Base-by-base conservation (phyloP, 2,329 filamentous ascomycete species). In the Xylogone sp. region DNA sequence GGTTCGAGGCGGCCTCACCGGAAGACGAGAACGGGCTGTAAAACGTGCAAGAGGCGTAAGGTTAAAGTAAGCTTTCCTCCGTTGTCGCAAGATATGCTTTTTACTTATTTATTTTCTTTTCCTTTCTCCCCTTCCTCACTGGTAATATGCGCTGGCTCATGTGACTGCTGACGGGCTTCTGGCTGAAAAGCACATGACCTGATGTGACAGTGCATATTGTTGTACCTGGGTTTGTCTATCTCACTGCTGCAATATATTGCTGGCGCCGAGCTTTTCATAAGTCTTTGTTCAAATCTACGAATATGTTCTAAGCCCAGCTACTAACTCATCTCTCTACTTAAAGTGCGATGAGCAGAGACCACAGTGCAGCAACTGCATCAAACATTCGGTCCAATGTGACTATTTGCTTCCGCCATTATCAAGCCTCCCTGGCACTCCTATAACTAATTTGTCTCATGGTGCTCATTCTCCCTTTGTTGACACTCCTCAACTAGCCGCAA, bases 341-440 rank as follows among this genome's bases (percentile, higher is more conserved):
- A 47, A 73, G 70, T 73, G 71, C 53, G 71, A 73, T 52, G 71
- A 73, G 50, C 60, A 65, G 24, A 63, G 64, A 31, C 71, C 71
- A 21, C 60, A 65, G 52, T 73, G 71, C 52, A 61, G 65, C 45
- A 73, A 73, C 56, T 73, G 71, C 57, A 64, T 69, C 42, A 68
- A 66, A 18, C 70, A 72, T 47, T 70, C 68, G 10, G 69, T 72
- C 9, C 56, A 63, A 45, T 73, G 71, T 54, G 69, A 70, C 47
- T 71, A 68, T 48, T 47, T 66, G 42, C 20, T 53, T 7, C 21
- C 56, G 2, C 54, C 55, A 22, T 51, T 16, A 9, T 47, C 49
- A n/a, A 49, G 46, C 39, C 53, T 54, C 13, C 46, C 44, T 21
- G 46, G 39, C 16, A 54, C 20, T 46, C 58, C 22, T 47, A 53